Evolutionary conservation across 208 protist species (phyloP).

Genomic region (Sergeia podlipaevii): DNA sequence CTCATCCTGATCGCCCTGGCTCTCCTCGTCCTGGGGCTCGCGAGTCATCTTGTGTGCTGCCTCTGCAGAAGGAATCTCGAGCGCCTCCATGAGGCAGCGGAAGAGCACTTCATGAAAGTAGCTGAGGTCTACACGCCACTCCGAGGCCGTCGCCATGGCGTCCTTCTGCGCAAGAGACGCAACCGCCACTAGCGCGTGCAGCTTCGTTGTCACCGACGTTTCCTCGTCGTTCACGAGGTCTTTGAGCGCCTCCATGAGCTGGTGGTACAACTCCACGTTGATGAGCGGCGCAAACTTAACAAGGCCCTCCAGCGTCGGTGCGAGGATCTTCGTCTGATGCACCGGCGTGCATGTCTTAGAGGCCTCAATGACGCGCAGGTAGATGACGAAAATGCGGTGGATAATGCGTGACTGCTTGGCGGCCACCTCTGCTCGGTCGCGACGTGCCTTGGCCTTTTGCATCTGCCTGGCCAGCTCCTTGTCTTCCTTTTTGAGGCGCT

Average conservation of each 20-base stretch:
- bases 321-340: conserved; percentile 88
- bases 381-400: conserved; percentile 90
- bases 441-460: conserved; percentile 89
- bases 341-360: conserved; percentile 75
- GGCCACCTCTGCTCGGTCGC: conserved; percentile 79
- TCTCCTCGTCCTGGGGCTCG: conserved; percentile 26
- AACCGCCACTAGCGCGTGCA: conserved; percentile 88
- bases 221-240: conserved; percentile 82
- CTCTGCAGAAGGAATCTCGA: conserved; percentile 62
- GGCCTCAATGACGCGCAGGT: conserved; percentile 86
- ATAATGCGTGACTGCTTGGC: conserved; percentile 87
- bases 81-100: conserved; percentile 74
- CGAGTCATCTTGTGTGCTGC: conserved; percentile 61
- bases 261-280: conserved; percentile 87
- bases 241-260: conserved; percentile 85
- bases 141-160: conserved; percentile 63
- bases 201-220: conserved; percentile 77
- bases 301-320: conserved; percentile 82
- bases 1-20: conserved; percentile 45
- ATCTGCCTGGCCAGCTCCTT: conserved; percentile 90
- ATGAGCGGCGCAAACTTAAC: conserved; percentile 91
- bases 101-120: conserved; percentile 92
- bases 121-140: conserved; percentile 91
- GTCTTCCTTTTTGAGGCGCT: conserved; percentile 88
- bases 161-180: conserved; percentile 85